A percentile compares a stretch with the other conserved stretches of the same genome.
phyloP scores from a whole-genome alignment of 192 early-diverging fungal genomes.

The Spizellomyces sp. region DNA sequence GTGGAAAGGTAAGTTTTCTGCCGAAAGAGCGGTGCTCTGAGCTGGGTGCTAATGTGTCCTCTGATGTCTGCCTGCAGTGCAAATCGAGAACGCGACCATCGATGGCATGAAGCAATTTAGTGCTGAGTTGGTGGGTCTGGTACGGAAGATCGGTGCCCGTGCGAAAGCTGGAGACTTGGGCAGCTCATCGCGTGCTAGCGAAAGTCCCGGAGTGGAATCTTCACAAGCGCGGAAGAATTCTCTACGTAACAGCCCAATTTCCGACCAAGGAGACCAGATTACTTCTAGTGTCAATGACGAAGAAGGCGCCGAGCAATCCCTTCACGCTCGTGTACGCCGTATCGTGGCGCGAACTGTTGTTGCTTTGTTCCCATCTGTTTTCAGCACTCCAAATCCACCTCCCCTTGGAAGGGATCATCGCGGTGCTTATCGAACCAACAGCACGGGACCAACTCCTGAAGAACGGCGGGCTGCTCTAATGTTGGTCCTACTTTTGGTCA shows the following conservation, averaged over 20 bases:
- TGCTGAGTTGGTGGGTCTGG: conserved; percentile 5
- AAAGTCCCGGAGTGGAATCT: neutral
- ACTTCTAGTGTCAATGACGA: neutral
- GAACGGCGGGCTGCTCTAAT: neutral
- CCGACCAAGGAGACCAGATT: neutral
- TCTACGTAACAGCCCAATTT: neutral
- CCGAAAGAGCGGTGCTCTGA: neutral
- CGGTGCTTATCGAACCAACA: neutral
- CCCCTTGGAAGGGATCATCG: neutral
- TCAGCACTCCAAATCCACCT: neutral
- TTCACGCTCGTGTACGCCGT: neutral
- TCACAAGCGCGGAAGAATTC: neutral
- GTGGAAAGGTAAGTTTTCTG: conserved; percentile 33
- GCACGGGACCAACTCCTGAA: neutral
- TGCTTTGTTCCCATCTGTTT: neutral
- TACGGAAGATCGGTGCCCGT: neutral
- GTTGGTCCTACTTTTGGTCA: neutral
- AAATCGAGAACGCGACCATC: conserved; percentile 22
- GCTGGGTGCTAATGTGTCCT: neutral
- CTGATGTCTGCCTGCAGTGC: conserved; percentile 1
- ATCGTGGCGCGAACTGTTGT: neutral
- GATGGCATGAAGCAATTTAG: conserved; percentile 18
- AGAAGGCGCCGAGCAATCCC: neutral
- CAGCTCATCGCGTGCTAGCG: neutral
- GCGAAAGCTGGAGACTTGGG: conserved; percentile 2